Percentiles rank a stretch among this genome's conserved stretches.
Conservation (phyloP, 2,329 filamentous ascomycete genomes). For the Tothia fuscella region DNA sequence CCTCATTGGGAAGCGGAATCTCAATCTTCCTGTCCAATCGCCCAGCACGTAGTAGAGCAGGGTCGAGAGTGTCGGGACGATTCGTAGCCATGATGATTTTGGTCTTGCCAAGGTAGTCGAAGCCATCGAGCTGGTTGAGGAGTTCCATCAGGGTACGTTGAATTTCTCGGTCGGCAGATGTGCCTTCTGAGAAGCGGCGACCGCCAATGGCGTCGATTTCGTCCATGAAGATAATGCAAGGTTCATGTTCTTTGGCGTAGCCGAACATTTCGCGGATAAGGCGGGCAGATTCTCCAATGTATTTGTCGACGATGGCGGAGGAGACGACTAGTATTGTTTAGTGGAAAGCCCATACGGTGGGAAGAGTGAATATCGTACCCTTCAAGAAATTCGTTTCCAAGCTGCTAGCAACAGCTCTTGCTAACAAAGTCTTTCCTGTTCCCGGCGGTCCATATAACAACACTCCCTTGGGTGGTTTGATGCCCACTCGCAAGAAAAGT, state of each 20-base stretch:
- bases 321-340: slow-evolving; percentile 65
- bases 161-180: slow-evolving; percentile 93
- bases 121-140: slow-evolving; percentile 95
- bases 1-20: slow-evolving; percentile 93
- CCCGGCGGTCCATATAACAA: slow-evolving; percentile 91
- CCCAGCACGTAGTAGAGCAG: slow-evolving; percentile 80
- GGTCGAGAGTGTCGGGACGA: slow-evolving; percentile 89
- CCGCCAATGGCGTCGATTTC: slow-evolving; percentile 99
- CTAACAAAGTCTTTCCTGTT: slow-evolving; percentile 90
- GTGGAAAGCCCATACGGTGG: background rate
- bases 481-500: slow-evolving; percentile 89
- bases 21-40: slow-evolving; percentile 96
- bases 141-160: slow-evolving; percentile 98
- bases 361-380: no score
- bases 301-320: slow-evolving; percentile 98
- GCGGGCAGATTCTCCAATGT: slow-evolving; percentile 95
- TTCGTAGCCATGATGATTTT: slow-evolving; percentile 99
- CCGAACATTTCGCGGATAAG: slow-evolving; percentile 99
- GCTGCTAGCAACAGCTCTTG: slow-evolving; percentile 88
- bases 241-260: slow-evolving; percentile 98
- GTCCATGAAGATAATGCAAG: slow-evolving; percentile 99
- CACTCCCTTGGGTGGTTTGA: slow-evolving; percentile 97
- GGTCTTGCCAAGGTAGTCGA: slow-evolving; percentile 98
- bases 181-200: slow-evolving; percentile 91
- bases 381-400: slow-evolving; percentile 98